Evolutionary conservation across 208 protist genomes (phyloP).

Genomic region (Novymonas esmeraldas): DNA sequence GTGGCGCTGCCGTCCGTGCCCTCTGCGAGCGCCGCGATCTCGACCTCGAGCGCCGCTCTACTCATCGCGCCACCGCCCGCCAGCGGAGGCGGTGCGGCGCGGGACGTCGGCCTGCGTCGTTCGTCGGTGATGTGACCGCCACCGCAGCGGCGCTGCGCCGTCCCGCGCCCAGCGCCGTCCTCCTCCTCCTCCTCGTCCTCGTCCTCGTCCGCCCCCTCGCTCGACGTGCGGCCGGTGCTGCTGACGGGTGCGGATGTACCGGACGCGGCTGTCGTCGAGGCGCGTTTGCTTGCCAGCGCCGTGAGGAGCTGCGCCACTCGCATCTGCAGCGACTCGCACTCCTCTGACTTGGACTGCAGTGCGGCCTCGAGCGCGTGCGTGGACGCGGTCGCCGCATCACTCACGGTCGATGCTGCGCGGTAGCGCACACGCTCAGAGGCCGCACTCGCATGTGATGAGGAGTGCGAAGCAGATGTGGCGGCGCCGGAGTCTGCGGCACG

Average conservation of each 20-base stretch:
- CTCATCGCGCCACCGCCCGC: not conserved
- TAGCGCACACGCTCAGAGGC: not conserved
- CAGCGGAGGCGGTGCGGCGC: not conserved
- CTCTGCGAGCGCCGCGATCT: slow-evolving; percentile 40
- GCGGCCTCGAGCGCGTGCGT: slow-evolving; percentile 17
- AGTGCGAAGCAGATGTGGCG: no score
- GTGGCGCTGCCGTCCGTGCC: slow-evolving; percentile 51
- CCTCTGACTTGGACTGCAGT: slow-evolving; percentile 21
- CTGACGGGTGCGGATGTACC: no score
- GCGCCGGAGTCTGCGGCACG: no score
- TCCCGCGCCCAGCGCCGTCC: no score
- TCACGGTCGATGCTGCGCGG: not conserved
- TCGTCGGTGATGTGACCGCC: no score
- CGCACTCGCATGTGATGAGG: no score
- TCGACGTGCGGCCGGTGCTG: no score
- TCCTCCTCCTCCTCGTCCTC: no score
- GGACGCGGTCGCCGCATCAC: not conserved
- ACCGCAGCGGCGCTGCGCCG: no score
- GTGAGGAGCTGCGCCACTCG: slow-evolving; percentile 35
- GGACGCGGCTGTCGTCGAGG: not conserved
- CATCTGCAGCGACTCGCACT: slow-evolving; percentile 40
- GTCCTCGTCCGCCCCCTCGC: no score
- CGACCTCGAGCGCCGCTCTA: slow-evolving; percentile 14
- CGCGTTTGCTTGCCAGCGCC: slow-evolving; percentile 4
- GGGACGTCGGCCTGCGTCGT: no score